phyloP scores from a whole-genome alignment of 2,329 filamentous ascomycete genomes.

The Polychaeton citri region DNA sequence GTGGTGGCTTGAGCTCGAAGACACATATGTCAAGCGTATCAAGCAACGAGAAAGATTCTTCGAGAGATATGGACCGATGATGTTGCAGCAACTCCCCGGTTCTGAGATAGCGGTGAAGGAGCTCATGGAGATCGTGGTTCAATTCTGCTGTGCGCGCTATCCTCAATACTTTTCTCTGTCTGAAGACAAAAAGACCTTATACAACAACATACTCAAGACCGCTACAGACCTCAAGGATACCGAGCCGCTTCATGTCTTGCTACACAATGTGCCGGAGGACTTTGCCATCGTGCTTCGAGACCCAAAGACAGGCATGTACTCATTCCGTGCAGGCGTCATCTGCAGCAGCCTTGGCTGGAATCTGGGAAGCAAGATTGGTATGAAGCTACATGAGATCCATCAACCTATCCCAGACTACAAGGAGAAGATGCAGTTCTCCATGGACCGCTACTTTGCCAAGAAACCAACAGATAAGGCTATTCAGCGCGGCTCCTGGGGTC shows the following conservation, averaged over 20 bases:
- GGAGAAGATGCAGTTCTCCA: conserved; percentile 75
- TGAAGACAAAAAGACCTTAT: conserved; percentile 41
- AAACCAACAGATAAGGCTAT: conserved; percentile 63
- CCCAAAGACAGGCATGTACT: conserved; percentile 57
- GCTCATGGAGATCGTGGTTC: conserved; percentile 72
- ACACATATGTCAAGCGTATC: conserved; percentile 54
- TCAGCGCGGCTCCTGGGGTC: conserved; percentile 71
- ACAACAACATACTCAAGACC: conserved; percentile 55
- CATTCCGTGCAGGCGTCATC: conserved; percentile 61
- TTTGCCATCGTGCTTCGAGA: conserved; percentile 66
- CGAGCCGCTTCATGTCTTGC: conserved; percentile 54
- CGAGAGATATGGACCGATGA: conserved; percentile 45
- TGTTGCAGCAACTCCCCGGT: conserved; percentile 58
- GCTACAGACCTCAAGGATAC: conserved; percentile 46
- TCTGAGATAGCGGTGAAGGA: conserved; percentile 72
- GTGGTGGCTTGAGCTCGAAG: conserved; percentile 84
- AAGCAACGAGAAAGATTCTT: conserved; percentile 55
- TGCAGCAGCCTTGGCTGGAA: conserved; percentile 76
- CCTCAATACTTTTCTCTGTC: conserved; percentile 58
- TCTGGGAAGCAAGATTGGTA: conserved; percentile 58
- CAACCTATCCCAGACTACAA: conserved; percentile 66
- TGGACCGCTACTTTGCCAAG: conserved; percentile 78
- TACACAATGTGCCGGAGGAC: conserved; percentile 73
- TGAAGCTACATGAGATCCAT: conserved; percentile 60
- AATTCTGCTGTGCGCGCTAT: conserved; percentile 67